Base-by-base conservation (phyloP, 768 basidiomycete genomes). In the Cystobasidium tubakii region DNA sequence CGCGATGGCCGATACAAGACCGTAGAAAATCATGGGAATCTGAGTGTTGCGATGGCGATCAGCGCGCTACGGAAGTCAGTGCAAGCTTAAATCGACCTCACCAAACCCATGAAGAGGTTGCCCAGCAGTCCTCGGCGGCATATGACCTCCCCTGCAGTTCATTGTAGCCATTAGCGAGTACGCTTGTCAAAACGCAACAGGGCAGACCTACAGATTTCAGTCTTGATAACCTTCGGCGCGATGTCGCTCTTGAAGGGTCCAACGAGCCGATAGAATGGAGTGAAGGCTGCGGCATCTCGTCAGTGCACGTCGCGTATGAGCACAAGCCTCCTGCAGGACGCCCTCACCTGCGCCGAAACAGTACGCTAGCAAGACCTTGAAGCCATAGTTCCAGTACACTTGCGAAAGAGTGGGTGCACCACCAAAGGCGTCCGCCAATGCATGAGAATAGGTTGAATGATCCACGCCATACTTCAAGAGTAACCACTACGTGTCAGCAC, bases 381-480 rank as follows among this genome's bases (percentile, higher is more conserved):
- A 79, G 10, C 86, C 87, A 77, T 87, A 83, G 29, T 83, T 80
- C 66, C 80, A 66, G 83, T 84, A 86, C 0, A 87, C 80, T 65
- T 85, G 81, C 72, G 79, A 80, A 9, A 87, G 80, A 1, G 83
- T 82, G 19, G 87, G 87, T 1, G 85, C 83, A 4, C 84, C 84
- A 12, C 85, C 85, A 44, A 87, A 85, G 76, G 87, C 87, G 65
- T 83, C 83, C 2, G 86, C 86, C 12, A 88, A 79, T 0, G 85
- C 86, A 44, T 84, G 83, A 82, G 86, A 85, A 79, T 87, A 87
- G 1, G 81, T 80, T 17, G 60, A 70, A 25, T 72, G 66, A 60
- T 87, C 86, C 3, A 87, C 86, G 9, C 86, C 86, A 77, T 88
- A 87, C 77, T 84, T n/a, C n/a, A n/a, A n/a, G n/a, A n/a, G n/a